Percentiles rank a stretch among this genome's conserved stretches.
phyloP scores from a whole-genome alignment of 1,284 basidiomycete species.

The Tylopilus orsonianus region DNA sequence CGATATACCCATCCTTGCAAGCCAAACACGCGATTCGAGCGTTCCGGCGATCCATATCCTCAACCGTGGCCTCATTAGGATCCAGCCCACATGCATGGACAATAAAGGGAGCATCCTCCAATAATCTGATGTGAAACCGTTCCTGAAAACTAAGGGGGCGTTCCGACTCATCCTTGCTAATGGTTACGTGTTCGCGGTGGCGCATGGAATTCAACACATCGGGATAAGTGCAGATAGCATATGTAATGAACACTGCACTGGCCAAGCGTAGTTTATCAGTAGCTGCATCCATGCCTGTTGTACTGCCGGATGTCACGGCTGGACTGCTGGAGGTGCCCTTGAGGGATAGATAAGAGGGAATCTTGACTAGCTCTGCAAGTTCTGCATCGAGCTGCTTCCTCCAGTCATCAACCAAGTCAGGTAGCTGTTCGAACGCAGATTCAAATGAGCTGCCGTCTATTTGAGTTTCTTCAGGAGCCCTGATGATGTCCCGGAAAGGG shows the following conservation, averaged over 20 bases:
- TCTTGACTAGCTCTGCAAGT: slow-evolving; percentile 6
- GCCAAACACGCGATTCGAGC: slow-evolving; percentile 7
- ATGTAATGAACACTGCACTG: background rate
- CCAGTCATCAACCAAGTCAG: background rate
- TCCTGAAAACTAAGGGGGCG: background rate
- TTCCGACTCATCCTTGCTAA: background rate
- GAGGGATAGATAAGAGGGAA: background rate
- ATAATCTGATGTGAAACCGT: background rate
- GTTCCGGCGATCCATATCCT: slow-evolving; percentile 21
- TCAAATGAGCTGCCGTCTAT: background rate
- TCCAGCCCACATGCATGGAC: slow-evolving; percentile 20
- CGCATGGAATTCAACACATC: background rate
- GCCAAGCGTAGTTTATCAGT: background rate
- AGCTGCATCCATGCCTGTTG: background rate
- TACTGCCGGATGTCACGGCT: background rate
- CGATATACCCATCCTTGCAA: background rate
- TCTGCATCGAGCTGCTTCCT: background rate
- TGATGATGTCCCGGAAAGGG: background rate
- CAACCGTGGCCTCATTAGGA: slow-evolving; percentile 18
- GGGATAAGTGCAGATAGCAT: background rate
- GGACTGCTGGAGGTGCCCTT: background rate
- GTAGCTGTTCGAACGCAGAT: background rate
- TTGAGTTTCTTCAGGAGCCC: background rate
- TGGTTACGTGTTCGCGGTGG: background rate
- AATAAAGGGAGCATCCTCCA: slow-evolving; percentile 8